These are phyloP conservation scores for Vitis hybrid DNA, from an alignment of 177 flowering plant genomes.

Conservation along the genomic window DNA sequence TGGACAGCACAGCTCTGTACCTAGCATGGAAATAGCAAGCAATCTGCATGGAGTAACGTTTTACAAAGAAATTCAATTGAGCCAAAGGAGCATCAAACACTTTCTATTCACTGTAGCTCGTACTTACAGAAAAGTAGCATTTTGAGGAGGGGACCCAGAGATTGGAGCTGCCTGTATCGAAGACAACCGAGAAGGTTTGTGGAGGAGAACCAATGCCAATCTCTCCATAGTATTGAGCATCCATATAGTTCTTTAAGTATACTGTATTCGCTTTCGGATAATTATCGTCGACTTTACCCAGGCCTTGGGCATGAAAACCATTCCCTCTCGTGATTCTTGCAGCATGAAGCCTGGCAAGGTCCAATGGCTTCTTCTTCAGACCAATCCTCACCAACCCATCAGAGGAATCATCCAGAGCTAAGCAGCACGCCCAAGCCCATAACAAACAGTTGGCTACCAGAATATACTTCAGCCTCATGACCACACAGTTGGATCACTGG, in stretches of 20 bases:
- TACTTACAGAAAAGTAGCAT: constrained; percentile 39
- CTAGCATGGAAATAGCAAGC: constrained; percentile 34
- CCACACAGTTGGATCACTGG: neutral
- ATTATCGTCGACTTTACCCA: neutral
- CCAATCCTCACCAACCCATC: constrained; percentile 31
- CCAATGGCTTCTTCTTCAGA: constrained; percentile 26
- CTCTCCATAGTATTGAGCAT: constrained; percentile 41
- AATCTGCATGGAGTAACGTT: constrained; percentile 23
- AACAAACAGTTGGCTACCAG: constrained; percentile 7
- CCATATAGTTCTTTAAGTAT: constrained; percentile 31
- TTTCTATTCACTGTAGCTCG: neutral
- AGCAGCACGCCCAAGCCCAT: constrained; percentile 16
- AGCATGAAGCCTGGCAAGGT: constrained; percentile 18
- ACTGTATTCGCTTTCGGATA: constrained; percentile 11
- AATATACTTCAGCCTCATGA: constrained; percentile 11
- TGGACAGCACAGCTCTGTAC: constrained; percentile 27
- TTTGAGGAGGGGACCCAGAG: constrained; percentile 49
- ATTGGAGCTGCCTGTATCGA: constrained; percentile 45
- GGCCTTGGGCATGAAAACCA: neutral
- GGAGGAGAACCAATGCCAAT: constrained; percentile 40
- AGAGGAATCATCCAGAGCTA: constrained; percentile 9
- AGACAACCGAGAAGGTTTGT: constrained; percentile 32
- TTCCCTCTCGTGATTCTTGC: constrained; percentile 15
- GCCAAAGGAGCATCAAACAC: neutral
- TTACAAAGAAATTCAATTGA: neutral